Evolutionary conservation across 257 asterid species (phyloP).

Genomic region (Lithospermum erythrorhizon): DNA sequence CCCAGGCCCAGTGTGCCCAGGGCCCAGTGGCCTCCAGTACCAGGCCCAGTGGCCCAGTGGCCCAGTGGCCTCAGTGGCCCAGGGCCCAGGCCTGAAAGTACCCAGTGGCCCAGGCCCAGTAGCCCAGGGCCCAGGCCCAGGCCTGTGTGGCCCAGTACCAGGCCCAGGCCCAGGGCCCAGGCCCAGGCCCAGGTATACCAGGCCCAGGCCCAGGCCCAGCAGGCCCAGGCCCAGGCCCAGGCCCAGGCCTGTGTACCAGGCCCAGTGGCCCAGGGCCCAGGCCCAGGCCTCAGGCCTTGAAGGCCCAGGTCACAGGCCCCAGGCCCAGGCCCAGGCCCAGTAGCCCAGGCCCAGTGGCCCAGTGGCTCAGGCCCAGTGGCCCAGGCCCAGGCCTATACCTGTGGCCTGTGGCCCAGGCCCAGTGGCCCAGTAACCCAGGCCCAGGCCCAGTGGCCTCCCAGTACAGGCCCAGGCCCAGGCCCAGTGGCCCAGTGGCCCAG

Average conservation of each 20-base stretch:
- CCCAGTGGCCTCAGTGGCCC: neutral
- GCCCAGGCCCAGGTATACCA: too few species aligned
- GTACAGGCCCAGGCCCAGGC: conserved; percentile 3
- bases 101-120: too few species aligned
- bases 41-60: neutral
- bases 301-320: conserved; percentile 5
- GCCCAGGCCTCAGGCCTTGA: too few species aligned
- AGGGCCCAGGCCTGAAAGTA: neutral
- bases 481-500: neutral
- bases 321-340: conserved; percentile 6
- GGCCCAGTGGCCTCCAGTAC: neutral
- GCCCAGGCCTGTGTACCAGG: neutral
- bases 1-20: conserved; percentile 2
- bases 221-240: conserved; percentile 1
- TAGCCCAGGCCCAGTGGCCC: too few species aligned
- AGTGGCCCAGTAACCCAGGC: neutral
- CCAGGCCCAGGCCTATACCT: conserved; percentile 2
- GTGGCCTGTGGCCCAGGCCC: neutral
- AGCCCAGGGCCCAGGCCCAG: too few species aligned
- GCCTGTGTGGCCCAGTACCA: too few species aligned
- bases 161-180: too few species aligned
- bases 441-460: too few species aligned
- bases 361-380: neutral
- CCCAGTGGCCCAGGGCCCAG: neutral
- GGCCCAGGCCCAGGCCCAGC: too few species aligned